Evolutionary conservation across 352 stramenopile genomes (phyloP).

Genomic region (Thraustotheca clavata): DNA sequence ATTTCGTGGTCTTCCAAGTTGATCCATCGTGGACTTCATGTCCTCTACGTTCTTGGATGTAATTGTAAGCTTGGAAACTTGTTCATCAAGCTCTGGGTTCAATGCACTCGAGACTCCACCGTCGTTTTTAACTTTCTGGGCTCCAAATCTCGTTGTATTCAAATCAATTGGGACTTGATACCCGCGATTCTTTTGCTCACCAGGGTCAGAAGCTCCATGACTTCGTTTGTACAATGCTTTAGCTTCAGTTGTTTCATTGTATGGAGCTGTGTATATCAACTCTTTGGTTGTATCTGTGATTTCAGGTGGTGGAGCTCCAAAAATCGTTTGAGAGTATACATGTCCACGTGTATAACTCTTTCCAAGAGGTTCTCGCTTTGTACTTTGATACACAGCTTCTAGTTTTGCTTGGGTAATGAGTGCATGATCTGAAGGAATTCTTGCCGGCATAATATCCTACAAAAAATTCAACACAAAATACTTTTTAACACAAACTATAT

Average conservation of each 20-base stretch:
- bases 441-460: slow-evolving; percentile 41
- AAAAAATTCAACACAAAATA: neutral
- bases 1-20: slow-evolving; percentile 61
- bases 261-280: slow-evolving; percentile 59
- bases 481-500: neutral
- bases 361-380: slow-evolving; percentile 70
- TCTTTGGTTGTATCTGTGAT: slow-evolving; percentile 67
- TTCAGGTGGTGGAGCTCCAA: slow-evolving; percentile 31
- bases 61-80: slow-evolving; percentile 31
- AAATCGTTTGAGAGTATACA: slow-evolving; percentile 53
- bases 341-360: slow-evolving; percentile 59
- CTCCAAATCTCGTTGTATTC: slow-evolving; percentile 58
- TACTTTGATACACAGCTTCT: slow-evolving; percentile 70
- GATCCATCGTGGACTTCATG: slow-evolving; percentile 60
- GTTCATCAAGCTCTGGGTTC: slow-evolving; percentile 66
- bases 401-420: slow-evolving; percentile 55
- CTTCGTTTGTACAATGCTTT: slow-evolving; percentile 68
- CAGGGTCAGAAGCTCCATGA: slow-evolving; percentile 65
- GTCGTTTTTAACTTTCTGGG: slow-evolving; percentile 40
- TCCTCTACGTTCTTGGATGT: slow-evolving; percentile 63
- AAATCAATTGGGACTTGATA: slow-evolving; percentile 69
- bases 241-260: slow-evolving; percentile 48
- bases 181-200: slow-evolving; percentile 79
- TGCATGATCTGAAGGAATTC: slow-evolving; percentile 45
- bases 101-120: slow-evolving; percentile 45